Evolutionary conservation across 768 basidiomycete genomes (phyloP).

Genomic region (Boletus rufocinnamomeus): DNA sequence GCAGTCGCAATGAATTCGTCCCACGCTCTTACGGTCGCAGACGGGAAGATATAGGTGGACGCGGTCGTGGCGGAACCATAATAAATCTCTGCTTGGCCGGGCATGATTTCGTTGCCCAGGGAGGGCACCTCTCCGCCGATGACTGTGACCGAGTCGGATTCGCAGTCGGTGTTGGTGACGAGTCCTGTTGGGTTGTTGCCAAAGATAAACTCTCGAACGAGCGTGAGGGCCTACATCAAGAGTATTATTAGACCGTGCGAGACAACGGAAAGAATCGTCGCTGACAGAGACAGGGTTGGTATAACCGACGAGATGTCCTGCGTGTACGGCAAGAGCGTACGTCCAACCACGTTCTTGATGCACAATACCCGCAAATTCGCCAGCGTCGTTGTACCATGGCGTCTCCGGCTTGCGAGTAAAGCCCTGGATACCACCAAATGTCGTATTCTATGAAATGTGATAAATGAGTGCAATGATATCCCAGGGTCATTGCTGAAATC

Average conservation of each 20-base stretch:
- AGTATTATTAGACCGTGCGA: not conserved
- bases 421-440: slow-evolving; percentile 75
- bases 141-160: slow-evolving; percentile 33
- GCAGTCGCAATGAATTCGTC: slow-evolving; percentile 48
- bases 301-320: slow-evolving; percentile 44
- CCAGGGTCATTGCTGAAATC: slow-evolving; percentile 8
- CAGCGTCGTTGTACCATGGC: slow-evolving; percentile 61
- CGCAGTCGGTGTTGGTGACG: slow-evolving; percentile 38
- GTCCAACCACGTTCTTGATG: slow-evolving; percentile 72
- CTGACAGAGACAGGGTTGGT: slow-evolving; percentile 47
- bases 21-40: slow-evolving; percentile 60
- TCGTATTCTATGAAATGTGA: slow-evolving; percentile 57
- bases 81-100: slow-evolving; percentile 56
- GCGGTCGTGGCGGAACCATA: slow-evolving; percentile 51
- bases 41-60: slow-evolving; percentile 57
- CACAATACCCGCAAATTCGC: slow-evolving; percentile 64
- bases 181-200: slow-evolving; percentile 62
- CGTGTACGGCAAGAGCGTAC: slow-evolving; percentile 40
- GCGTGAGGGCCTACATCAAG: slow-evolving; percentile 51
- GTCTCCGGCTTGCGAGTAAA: slow-evolving; percentile 71
- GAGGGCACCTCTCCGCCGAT: slow-evolving; percentile 53
- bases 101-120: slow-evolving; percentile 48
- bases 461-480: not conserved
- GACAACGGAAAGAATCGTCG: slow-evolving; percentile 16
- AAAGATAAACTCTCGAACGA: slow-evolving; percentile 67